Percentiles rank a stretch among this genome's conserved stretches.
Conservation (phyloP, 768 basidiomycete genomes). For the Tephrocybe sp. region DNA sequence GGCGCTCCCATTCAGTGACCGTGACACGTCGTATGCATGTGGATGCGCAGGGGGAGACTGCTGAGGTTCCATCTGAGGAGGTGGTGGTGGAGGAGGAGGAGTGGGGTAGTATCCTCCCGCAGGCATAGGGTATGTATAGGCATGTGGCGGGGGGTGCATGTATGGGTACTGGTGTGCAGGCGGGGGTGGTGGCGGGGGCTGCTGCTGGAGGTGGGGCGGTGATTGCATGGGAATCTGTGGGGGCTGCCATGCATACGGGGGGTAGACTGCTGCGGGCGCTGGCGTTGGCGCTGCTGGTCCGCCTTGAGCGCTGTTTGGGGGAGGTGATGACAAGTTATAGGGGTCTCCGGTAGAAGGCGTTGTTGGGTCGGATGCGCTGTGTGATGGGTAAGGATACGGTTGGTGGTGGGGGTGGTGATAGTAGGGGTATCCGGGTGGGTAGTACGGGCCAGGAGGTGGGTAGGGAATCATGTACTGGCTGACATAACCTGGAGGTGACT, state of each 20-base stretch:
- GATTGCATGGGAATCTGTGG: slow-evolving; percentile 29
- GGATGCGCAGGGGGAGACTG: slow-evolving; percentile 24
- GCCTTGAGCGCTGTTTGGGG: slow-evolving; percentile 20
- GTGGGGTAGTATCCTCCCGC: slow-evolving; percentile 24
- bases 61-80: not conserved
- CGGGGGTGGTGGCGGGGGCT: slow-evolving; percentile 23
- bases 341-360: slow-evolving; percentile 30
- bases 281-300: too few relatives aligned
- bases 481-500: slow-evolving; percentile 37
- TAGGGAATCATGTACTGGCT: slow-evolving; percentile 53
- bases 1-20: slow-evolving; percentile 26
- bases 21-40: slow-evolving; percentile 26
- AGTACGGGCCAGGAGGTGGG: slow-evolving; percentile 42
- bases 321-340: slow-evolving; percentile 19
- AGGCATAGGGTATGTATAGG: slow-evolving; percentile 27
- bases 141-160: slow-evolving; percentile 25
- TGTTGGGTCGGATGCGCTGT: slow-evolving; percentile 30
- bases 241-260: slow-evolving; percentile 38
- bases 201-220: slow-evolving; percentile 31
- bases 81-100: slow-evolving; percentile 22
- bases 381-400: slow-evolving; percentile 33
- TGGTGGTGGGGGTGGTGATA: slow-evolving; percentile 38
- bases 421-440: too few relatives aligned
- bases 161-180: slow-evolving; percentile 35
- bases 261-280: too few relatives aligned